Conservation (phyloP, 2,329 filamentous ascomycete species). For the Pseudocercospora fijiensis region DNA sequence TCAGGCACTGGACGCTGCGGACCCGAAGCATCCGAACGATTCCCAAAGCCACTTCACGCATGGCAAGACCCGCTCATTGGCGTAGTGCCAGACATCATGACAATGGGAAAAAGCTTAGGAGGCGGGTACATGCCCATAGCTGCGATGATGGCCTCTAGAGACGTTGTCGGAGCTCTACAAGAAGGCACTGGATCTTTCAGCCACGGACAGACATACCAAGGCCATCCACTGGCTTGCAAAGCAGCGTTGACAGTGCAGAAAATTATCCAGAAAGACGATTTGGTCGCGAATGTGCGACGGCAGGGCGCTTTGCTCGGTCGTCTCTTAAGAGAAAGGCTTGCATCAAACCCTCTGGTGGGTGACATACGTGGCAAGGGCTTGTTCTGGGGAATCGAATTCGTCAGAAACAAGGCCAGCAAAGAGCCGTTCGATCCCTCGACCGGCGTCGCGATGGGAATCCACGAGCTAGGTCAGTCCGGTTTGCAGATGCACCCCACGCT, state of each 20-base stretch:
- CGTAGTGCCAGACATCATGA: conserved; percentile 63
- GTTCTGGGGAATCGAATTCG: conserved; percentile 62
- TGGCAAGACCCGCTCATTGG: conserved; percentile 57
- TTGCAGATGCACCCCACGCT: not conserved
- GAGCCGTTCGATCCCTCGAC: conserved; percentile 52
- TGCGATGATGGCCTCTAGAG: conserved; percentile 55
- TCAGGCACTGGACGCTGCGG: conserved; percentile 63
- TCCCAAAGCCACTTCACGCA: conserved; percentile 52
- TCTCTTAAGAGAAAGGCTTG: conserved; percentile 47
- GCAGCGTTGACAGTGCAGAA: conserved; percentile 63
- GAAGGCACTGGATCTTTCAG: conserved; percentile 51
- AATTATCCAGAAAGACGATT: conserved; percentile 56
- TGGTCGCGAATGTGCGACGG: conserved; percentile 58
- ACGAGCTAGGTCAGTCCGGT: conserved; percentile 49
- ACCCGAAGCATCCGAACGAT: conserved; percentile 35
- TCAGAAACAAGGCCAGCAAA: conserved; percentile 55
- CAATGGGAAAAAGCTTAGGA: conserved; percentile 65
- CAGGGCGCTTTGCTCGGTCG: conserved; percentile 55
- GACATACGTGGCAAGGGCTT: conserved; percentile 61
- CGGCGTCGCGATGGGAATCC: conserved; percentile 51
- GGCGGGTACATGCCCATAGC: conserved; percentile 64
- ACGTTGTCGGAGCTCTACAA: conserved; percentile 52
- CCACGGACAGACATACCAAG: conserved; percentile 65
- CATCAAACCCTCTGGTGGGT: conserved; percentile 53
- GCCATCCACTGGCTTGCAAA: conserved; percentile 59